Evolutionary conservation across 106 monocot species (phyloP), one percentile per base, ranked within the genome.

Genomic region (Acorus calamus): DNA sequence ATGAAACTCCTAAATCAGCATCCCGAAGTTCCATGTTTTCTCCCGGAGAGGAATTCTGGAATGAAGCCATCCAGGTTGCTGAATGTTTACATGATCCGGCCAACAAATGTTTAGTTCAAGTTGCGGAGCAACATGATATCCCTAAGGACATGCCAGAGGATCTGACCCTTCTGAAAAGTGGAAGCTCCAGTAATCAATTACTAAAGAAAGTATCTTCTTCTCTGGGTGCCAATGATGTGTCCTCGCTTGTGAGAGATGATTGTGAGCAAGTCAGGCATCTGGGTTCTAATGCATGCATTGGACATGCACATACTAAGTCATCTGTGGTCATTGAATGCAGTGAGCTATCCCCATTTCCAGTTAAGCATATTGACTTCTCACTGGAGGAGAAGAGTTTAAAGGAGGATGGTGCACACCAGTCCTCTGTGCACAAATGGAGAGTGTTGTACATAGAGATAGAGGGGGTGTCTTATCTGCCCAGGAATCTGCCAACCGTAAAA

Each of bases 11-110:
- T 14, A 83, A 68, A 66, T 83, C 87, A 66, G 61, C 55, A n/a
- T 83, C 66, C 4, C 78, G 76, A 71, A 79, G 74, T 66, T 89
- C 86, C n/a, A 66, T 75, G 52, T 70, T 83, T 56, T 98, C 98
- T 50, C 98, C 98, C 3, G 98, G 98, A 42, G 98, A 88, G 28
- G 98, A 98, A 28, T 98, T 98, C 60, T 98, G 98, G 98, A 81
- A 81, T 58, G 92, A 92, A 57, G 98, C 98, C n/a, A 86, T 98
- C 69, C 66, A 98, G 62, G 83, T 88, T 74, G 98, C 77, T 57
- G 98, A 98, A 77, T 69, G 79, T 57, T 67, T 98, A 44, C 52
- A 60, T 73, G 50, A 28, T 71, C 80, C 77, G 10, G 53, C 8
- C 41, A 57, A 63, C 41, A 78, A 69, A 50, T 55, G 60, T 3